A percentile compares a stretch with the other conserved stretches of the same genome.
Evolutionary conservation across 495 filamentous ascomycete genomes (phyloP).

Genomic region (Talaromyces adpressus): DNA sequence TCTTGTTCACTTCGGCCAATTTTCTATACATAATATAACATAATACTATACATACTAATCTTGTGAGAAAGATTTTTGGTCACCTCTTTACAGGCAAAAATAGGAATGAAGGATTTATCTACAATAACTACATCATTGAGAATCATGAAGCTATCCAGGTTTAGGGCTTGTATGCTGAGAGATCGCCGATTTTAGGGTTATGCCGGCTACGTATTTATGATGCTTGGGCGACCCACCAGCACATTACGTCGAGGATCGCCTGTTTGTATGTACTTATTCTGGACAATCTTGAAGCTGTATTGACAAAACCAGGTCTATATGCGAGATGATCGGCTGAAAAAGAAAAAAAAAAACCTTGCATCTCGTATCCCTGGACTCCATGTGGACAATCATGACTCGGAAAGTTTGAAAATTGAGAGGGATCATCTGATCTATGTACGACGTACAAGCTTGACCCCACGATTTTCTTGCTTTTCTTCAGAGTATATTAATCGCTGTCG

Average conservation of each 20-base stretch:
- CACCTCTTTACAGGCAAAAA: no score
- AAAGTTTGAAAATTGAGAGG: background rate
- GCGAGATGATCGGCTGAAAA: background rate
- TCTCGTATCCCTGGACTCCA: background rate
- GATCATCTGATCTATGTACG: background rate
- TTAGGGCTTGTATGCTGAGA: background rate
- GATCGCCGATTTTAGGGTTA: background rate
- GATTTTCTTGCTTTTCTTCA: background rate
- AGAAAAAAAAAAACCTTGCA: background rate
- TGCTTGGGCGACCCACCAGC: background rate
- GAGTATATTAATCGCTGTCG: no score
- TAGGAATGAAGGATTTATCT: no score
- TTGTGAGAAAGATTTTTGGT: no score
- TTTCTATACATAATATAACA: no score
- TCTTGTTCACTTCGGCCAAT: no score
- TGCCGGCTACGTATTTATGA: background rate
- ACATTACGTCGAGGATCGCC: background rate
- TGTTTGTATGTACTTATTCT: background rate
- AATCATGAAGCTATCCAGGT: background rate
- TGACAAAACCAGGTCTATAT: background rate
- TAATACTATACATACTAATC: no score
- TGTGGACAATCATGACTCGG: background rate
- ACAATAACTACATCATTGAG: no score
- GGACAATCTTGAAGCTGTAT: background rate
- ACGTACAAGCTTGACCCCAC: background rate